A percentile compares a stretch with the other conserved stretches of the same genome.
These are phyloP conservation scores for Sporothrix sp. DNA, from an alignment of 2,329 filamentous ascomycete genomes.

Conservation along the genomic window DNA sequence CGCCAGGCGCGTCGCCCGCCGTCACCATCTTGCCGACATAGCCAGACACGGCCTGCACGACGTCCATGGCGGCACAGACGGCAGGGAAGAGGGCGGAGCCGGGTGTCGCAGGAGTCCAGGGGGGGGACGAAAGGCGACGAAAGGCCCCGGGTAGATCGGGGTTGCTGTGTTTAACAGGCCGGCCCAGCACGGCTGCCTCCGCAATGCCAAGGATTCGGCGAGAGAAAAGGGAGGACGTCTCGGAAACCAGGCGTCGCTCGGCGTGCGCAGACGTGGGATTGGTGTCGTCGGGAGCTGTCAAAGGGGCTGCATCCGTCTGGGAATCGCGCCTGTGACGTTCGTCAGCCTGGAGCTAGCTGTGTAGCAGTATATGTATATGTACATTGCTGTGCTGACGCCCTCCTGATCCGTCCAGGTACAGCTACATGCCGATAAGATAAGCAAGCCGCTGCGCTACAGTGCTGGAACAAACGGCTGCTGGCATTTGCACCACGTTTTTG, in stretches of 20 bases:
- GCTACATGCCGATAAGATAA: slow-evolving; percentile 13
- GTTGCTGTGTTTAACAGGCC: no score
- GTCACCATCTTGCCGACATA: slow-evolving; percentile 97
- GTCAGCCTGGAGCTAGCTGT: not conserved
- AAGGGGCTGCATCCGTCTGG: no score
- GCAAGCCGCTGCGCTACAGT: slow-evolving; percentile 1
- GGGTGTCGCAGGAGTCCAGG: no score
- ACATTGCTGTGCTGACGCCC: no score
- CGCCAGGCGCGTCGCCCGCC: slow-evolving; percentile 58
- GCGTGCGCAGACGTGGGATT: not conserved
- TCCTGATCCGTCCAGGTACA: no score
- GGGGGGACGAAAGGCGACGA: no score
- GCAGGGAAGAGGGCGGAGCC: no score
- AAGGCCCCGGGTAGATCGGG: not conserved
- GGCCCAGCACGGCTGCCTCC: slow-evolving; percentile 2
- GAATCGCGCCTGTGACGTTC: slow-evolving; percentile 10
- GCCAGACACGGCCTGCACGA: slow-evolving; percentile 82
- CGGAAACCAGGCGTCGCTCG: not conserved
- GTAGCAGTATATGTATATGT: not conserved
- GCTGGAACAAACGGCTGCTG: slow-evolving; percentile 3
- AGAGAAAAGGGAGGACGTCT: not conserved
- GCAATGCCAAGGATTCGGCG: not conserved
- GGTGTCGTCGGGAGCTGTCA: no score
- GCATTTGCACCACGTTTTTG: slow-evolving; percentile 10
- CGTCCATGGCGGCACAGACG: slow-evolving; percentile 69